A percentile compares a stretch with the other conserved stretches of the same genome.
These are phyloP conservation scores for Geranium brycei DNA, from an alignment of 345 rosid species.

Conservation along the genomic window DNA sequence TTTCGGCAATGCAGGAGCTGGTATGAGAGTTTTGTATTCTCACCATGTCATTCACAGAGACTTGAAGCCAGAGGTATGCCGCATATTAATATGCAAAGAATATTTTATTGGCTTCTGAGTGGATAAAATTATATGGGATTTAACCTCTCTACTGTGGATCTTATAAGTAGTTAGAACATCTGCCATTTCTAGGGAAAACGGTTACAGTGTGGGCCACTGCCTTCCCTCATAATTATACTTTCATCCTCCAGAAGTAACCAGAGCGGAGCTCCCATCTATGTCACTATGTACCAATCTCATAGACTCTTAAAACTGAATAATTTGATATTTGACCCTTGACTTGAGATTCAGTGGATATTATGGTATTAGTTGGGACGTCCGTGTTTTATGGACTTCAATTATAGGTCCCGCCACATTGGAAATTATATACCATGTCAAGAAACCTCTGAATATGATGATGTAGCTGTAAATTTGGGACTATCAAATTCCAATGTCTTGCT, in stretches of 20 bases:
- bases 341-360: too few relatives aligned
- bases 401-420: neutral
- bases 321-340: neutral
- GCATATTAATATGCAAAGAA: neutral
- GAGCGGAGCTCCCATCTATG: neutral
- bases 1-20: slow-evolving; percentile 35
- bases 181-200: neutral
- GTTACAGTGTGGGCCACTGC: neutral
- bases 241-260: neutral
- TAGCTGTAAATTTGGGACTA: neutral
- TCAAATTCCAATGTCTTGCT: neutral
- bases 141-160: neutral
- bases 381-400: neutral
- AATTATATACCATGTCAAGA: neutral
- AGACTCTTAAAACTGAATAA: neutral
- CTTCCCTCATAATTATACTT: neutral
- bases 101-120: too few relatives aligned
- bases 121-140: neutral
- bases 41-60: slow-evolving; percentile 48
- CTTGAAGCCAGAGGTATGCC: slow-evolving; percentile 49
- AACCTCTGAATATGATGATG: neutral
- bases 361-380: neutral
- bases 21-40: slow-evolving; percentile 44
- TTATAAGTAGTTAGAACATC: neutral
- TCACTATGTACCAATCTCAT: neutral